Evolutionary conservation across 371 early-diverging fungal species (phyloP), one percentile per base, ranked within the genome.

Genomic region (Mortierella sp.): DNA sequence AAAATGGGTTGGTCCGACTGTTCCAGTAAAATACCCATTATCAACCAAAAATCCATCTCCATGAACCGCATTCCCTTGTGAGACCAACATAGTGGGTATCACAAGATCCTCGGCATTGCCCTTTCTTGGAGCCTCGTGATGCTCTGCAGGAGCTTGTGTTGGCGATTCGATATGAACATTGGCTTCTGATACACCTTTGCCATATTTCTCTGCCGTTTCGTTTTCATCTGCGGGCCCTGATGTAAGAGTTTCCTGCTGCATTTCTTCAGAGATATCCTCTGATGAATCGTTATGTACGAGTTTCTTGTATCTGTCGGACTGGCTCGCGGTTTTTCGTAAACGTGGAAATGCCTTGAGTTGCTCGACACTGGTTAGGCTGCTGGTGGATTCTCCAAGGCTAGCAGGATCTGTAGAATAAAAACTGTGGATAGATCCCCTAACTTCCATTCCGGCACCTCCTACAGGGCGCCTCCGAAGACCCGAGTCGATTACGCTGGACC

Each of bases 1-100:
- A 0, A 63, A 29, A 45, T 64, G 56, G 22, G 56, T 57, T 49
- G 31, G 12, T 22, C 57, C 69, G 29, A 35, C 51, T 4, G 49
- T 22, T 35, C 61, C 62, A 19, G 57, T n/a, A 47, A 61, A 77
- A 31, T 61, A 77, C 5, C 69, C 78, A 34, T 76, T 57, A 26
- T 72, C 72, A 22, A 61, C 66, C 66, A 73, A 35, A 28, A 72
- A 67, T n/a, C 72, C 72, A 17, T 45, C 75, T 10, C 13, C 40
- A 23, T 49, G 23, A 8, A 23, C 8, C 28, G 58, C 23, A 49
- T n/a, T 42, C 8, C 3, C 45, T 22, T 40, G 42, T 12, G 42
- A 23, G 6, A 26, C 8, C 6, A 59, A 0, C 15, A 57, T 7
- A 19, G 32, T 9, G 7, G 60, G 12, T 22, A 23, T 8, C 26